Evolutionary conservation across 2,329 filamentous ascomycete species (phyloP).

Genomic region (Aplosporella prunicola): DNA sequence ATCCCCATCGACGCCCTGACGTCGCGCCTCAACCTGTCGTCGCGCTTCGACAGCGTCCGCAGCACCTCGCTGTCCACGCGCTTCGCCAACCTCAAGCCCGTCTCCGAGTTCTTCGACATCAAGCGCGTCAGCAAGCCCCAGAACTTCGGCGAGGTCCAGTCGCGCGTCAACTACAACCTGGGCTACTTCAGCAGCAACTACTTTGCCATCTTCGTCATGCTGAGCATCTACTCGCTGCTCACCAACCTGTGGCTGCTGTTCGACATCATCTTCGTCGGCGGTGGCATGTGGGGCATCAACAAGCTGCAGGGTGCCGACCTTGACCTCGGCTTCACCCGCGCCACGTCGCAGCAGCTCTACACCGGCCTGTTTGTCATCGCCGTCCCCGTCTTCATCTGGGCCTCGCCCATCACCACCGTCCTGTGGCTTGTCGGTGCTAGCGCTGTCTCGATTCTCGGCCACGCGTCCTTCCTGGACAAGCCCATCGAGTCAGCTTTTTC

Average conservation of each 20-base stretch:
- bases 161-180: slow-evolving; percentile 92
- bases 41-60: slow-evolving; percentile 77
- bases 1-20: slow-evolving; percentile 88
- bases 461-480: slow-evolving; percentile 94
- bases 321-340: slow-evolving; percentile 70
- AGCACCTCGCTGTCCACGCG: slow-evolving; percentile 68
- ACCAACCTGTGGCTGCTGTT: slow-evolving; percentile 82
- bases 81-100: slow-evolving; percentile 84
- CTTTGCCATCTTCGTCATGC: slow-evolving; percentile 83
- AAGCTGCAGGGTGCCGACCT: slow-evolving; percentile 84
- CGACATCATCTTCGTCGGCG: slow-evolving; percentile 79
- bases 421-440: slow-evolving; percentile 96
- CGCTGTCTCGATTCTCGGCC: slow-evolving; percentile 86
- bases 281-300: slow-evolving; percentile 83
- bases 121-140: slow-evolving; percentile 91
- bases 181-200: slow-evolving; percentile 99
- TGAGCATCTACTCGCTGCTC: slow-evolving; percentile 89
- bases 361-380: slow-evolving; percentile 75
- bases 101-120: slow-evolving; percentile 91
- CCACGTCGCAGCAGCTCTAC: slow-evolving; percentile 88
- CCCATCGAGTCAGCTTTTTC: slow-evolving; percentile 99
- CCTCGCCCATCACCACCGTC: slow-evolving; percentile 73
- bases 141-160: slow-evolving; percentile 85
- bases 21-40: slow-evolving; percentile 75
- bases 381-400: slow-evolving; percentile 74